Base-by-base conservation (phyloP, 306 rosid species). In the Cajanus cajan region DNA sequence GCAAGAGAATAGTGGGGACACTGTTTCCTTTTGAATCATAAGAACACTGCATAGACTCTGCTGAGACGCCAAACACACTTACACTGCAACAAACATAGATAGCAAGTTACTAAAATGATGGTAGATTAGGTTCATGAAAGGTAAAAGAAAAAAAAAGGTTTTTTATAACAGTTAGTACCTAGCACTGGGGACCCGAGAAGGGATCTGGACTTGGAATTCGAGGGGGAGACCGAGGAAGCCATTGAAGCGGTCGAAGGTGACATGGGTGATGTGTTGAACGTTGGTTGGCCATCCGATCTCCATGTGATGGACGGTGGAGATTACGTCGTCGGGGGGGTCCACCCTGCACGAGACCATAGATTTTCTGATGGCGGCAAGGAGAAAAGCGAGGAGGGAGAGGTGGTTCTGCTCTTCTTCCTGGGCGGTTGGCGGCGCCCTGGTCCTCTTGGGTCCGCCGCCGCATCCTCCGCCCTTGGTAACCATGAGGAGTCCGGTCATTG, bases 221-320 rank as follows among this genome's bases (percentile, higher is more conserved):
- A 73, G 85, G 2, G 99, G 98, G 4, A 95, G 93, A 25, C 99
- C 99, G 31, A 95, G 89, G 77, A 95, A 95, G 3, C 99, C 99
- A 16, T 93, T 87, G 89, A 93, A 95, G 18, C 98, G 91, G 24
- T 95, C 99, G 63, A 95, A 95, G 11, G 99, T 95, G 57, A 93
- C 99, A 58, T 93, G 99, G 6, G 96, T 84, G 31, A 93, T 80
- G 78, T 95, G 99, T 14, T 78, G 89, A 25, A 95, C 98, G 71
- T 95, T 83, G 0, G 98, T 95, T 1, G 99, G 99, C 94, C 98
- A 95, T 22, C 98, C 99, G 51, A 91, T 93, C 77, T 96, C 98
- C 87, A 90, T 84, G 36, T 85, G 86, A 51, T 89, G 87, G 11
- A 92, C 93, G 79, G 90, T 33, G 21, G 96, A 92, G 82, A 91